These are phyloP conservation scores for Lachancea waltii DNA, from an alignment of 805 yeast genomes.

Conservation along the genomic window DNA sequence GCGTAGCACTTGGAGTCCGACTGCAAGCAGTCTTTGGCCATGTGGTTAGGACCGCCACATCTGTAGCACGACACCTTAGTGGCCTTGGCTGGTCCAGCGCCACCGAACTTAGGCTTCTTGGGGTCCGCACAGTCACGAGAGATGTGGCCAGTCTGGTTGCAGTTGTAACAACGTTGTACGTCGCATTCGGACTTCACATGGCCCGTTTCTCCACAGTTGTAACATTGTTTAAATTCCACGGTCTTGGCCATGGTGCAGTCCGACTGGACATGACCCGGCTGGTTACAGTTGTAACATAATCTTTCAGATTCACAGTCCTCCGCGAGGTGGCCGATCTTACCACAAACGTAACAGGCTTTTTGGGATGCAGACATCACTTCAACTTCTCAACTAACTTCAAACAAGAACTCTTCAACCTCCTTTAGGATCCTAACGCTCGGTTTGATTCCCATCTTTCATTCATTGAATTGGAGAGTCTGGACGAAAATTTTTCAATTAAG, in stretches of 20 bases:
- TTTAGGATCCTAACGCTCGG: neutral
- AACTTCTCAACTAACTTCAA: conserved; percentile 3
- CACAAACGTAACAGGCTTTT: conserved; percentile 88
- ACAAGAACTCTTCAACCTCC: neutral
- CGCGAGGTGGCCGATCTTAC: conserved; percentile 86
- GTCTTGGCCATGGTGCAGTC: conserved; percentile 88
- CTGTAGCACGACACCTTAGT: conserved; percentile 59
- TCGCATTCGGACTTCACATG: conserved; percentile 82
- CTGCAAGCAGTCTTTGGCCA: conserved; percentile 84
- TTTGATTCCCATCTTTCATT: neutral
- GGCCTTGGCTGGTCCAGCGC: conserved; percentile 13
- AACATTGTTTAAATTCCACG: conserved; percentile 80
- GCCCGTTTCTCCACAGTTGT: conserved; percentile 87
- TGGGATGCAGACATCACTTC: conserved; percentile 33
- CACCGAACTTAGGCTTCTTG: conserved; percentile 23
- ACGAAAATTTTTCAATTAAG: too few relatives aligned
- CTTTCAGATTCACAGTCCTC: conserved; percentile 84
- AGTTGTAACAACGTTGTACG: conserved; percentile 72
- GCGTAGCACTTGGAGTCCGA: conserved; percentile 79
- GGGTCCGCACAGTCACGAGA: conserved; percentile 67
- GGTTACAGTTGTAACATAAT: conserved; percentile 87
- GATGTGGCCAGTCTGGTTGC: conserved; percentile 73
- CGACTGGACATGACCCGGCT: conserved; percentile 82
- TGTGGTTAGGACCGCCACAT: conserved; percentile 91
- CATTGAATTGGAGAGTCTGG: too few relatives aligned